Evolutionary conservation across 2,329 filamentous ascomycete genomes (phyloP).

Genomic region (Pestalotiopsis sp.): DNA sequence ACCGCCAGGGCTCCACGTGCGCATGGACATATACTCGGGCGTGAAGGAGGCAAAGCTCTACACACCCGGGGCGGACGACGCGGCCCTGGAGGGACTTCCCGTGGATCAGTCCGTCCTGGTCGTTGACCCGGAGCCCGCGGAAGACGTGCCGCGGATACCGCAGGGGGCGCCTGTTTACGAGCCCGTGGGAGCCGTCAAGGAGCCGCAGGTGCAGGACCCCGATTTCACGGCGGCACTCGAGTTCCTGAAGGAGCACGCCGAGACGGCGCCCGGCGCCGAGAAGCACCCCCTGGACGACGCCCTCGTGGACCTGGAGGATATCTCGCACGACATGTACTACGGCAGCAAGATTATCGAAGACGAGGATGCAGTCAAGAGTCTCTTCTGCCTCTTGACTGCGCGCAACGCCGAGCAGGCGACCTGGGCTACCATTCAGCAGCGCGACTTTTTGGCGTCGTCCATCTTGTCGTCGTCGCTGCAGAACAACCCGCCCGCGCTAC

Average conservation of each 20-base stretch:
- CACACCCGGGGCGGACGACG: conserved; percentile 51
- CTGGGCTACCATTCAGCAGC: conserved; percentile 26
- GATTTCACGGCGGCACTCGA: conserved; percentile 49
- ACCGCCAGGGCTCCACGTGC: conserved; percentile 64
- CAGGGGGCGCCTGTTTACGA: conserved; percentile 58
- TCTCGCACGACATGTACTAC: conserved; percentile 71
- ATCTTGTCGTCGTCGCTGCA: conserved; percentile 59
- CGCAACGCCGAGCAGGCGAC: conserved; percentile 21
- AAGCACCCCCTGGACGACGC: conserved; percentile 44
- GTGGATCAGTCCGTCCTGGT: conserved; percentile 54
- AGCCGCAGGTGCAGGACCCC: conserved; percentile 41
- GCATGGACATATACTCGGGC: conserved; percentile 64
- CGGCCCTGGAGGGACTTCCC: conserved; percentile 49
- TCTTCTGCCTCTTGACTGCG: conserved; percentile 56
- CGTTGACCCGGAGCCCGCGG: conserved; percentile 47
- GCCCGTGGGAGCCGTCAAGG: conserved; percentile 55
- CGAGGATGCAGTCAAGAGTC: conserved; percentile 48
- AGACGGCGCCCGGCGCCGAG: conserved; percentile 21
- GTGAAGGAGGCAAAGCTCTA: conserved; percentile 67
- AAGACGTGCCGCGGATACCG: conserved; percentile 36
- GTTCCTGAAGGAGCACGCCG: conserved; percentile 46
- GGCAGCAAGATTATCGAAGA: conserved; percentile 63
- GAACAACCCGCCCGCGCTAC: conserved; percentile 64
- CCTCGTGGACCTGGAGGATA: conserved; percentile 59
- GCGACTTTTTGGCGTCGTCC: conserved; percentile 53